Conservation (phyloP, 345 rosid species). For the Rhizophora mangle region DNA sequence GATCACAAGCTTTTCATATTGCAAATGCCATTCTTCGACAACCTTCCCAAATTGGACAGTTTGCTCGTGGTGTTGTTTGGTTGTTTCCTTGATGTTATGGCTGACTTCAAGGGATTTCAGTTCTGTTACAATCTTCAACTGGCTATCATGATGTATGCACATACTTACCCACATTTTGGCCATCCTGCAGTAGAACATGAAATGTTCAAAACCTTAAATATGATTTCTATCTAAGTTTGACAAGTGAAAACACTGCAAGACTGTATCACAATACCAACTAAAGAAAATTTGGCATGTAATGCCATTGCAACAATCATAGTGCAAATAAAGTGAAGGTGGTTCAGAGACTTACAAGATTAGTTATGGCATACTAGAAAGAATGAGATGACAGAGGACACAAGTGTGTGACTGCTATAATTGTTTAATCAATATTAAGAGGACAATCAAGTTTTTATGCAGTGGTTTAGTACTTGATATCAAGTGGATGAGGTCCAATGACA, state of each 20-base stretch:
- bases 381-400: background rate
- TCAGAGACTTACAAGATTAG: background rate
- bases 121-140: constrained; percentile 56
- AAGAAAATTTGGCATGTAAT: background rate
- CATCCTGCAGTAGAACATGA: constrained; percentile 50
- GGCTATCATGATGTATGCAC: constrained; percentile 65
- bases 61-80: constrained; percentile 66
- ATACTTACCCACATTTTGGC: constrained; percentile 83
- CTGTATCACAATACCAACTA: background rate
- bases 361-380: background rate
- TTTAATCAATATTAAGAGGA: background rate
- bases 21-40: constrained; percentile 65
- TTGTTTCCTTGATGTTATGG: constrained; percentile 64
- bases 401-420: background rate
- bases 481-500: background rate
- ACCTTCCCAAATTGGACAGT: constrained; percentile 61
- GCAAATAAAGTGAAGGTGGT: background rate
- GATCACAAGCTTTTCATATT: constrained; percentile 63
- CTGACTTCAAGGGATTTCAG: constrained; percentile 60
- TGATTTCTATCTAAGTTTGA: too few relatives aligned
- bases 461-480: background rate
- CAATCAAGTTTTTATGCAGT: background rate
- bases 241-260: too few relatives aligned
- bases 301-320: background rate
- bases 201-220: background rate